Percentiles rank a stretch among this genome's conserved stretches.
These are phyloP conservation scores for Candolleomyces eurysporus DNA, from an alignment of 768 basidiomycete species.

Conservation along the genomic window DNA sequence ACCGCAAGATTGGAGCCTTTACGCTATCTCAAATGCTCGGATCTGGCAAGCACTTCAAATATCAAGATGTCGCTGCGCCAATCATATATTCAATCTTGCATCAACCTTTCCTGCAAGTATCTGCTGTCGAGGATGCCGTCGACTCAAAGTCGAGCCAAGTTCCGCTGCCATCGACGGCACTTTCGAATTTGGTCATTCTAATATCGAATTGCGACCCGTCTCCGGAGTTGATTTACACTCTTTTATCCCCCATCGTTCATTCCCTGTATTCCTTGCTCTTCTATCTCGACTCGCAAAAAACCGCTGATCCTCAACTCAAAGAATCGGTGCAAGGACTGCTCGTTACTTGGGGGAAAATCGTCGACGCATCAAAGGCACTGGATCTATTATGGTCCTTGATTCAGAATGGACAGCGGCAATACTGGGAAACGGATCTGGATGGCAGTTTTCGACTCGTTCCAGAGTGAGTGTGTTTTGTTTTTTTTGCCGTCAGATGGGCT, in stretches of 20 bases:
- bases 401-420: conserved; percentile 44
- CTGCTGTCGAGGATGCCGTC: conserved; percentile 1
- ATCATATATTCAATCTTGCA: conserved; percentile 53
- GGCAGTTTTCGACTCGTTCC: conserved; percentile 45
- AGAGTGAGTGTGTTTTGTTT: conserved; percentile 37
- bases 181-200: conserved; percentile 54
- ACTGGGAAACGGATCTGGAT: conserved; percentile 57
- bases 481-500: neutral
- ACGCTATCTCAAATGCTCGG: conserved; percentile 64
- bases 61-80: conserved; percentile 28
- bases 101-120: conserved; percentile 38
- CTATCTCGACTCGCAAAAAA: conserved; percentile 51
- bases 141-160: neutral
- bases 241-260: conserved; percentile 69
- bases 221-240: conserved; percentile 55
- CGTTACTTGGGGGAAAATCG: conserved; percentile 73
- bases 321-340: conserved; percentile 61
- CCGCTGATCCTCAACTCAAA: conserved; percentile 62
- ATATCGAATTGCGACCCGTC: conserved; percentile 80
- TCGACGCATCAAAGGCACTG: conserved; percentile 49
- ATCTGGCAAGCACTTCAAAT: conserved; percentile 24
- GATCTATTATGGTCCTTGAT: conserved; percentile 56
- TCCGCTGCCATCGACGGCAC: conserved; percentile 35
- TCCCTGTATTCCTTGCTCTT: conserved; percentile 63
- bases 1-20: conserved; percentile 66